Evolutionary conservation across 495 filamentous ascomycete genomes (phyloP).

Genomic region (Penicillium canescens): DNA sequence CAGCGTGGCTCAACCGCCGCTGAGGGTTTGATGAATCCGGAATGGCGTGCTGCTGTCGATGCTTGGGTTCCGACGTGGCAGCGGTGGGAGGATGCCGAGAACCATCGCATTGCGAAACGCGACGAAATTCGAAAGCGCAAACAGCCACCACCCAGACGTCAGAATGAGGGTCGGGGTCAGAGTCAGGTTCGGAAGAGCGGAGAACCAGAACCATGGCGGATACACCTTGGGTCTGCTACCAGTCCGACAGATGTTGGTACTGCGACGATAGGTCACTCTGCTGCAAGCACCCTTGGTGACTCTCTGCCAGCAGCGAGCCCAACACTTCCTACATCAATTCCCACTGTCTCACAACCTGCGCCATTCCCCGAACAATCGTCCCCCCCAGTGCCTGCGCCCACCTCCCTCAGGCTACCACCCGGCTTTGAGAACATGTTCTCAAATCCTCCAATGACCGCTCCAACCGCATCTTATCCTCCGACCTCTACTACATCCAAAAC

Average conservation of each 20-base stretch:
- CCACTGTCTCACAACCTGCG: background rate
- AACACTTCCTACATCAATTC: slow-evolving; percentile 1
- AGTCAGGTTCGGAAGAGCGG: background rate
- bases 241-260: background rate
- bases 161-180: background rate
- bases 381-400: background rate
- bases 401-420: slow-evolving; percentile 32
- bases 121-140: slow-evolving; percentile 43
- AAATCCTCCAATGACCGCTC: slow-evolving; percentile 5
- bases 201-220: background rate
- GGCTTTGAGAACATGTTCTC: slow-evolving; percentile 44
- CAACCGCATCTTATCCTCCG: background rate
- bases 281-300: background rate
- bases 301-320: slow-evolving; percentile 1
- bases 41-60: slow-evolving; percentile 43
- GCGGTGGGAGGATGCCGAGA: slow-evolving; percentile 41
- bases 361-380: slow-evolving; percentile 2
- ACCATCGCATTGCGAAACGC: slow-evolving; percentile 41
- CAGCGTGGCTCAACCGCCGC: slow-evolving; percentile 9
- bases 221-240: background rate
- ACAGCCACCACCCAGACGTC: slow-evolving; percentile 23
- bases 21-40: slow-evolving; percentile 39
- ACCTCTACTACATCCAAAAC: slow-evolving; percentile 1
- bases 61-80: slow-evolving; percentile 48
- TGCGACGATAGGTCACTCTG: slow-evolving; percentile 4